phyloP scores from a whole-genome alignment of 352 stramenopile genomes.

The Phytophthora cajani region DNA sequence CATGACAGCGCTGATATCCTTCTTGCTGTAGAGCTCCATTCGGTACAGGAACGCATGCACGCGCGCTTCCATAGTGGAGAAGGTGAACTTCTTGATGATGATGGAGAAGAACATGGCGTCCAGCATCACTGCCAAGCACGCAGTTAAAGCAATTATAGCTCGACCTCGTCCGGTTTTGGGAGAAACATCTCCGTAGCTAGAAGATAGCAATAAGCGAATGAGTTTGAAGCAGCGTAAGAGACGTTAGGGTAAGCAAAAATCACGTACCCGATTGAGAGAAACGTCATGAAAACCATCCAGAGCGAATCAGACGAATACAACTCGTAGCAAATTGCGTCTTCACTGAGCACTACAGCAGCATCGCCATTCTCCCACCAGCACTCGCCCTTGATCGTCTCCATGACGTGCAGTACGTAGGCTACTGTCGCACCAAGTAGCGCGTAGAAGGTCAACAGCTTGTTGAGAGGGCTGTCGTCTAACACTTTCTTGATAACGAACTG shows the following conservation, averaged over 20 bases:
- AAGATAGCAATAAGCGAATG: neutral
- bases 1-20: constrained; percentile 69
- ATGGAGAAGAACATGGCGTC: constrained; percentile 61
- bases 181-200: constrained; percentile 56
- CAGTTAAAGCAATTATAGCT: constrained; percentile 37
- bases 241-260: neutral
- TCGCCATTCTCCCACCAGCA: constrained; percentile 33
- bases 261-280: constrained; percentile 51
- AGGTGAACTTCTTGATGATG: constrained; percentile 69
- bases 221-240: neutral
- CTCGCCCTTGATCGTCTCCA: constrained; percentile 54
- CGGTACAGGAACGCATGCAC: constrained; percentile 72
- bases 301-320: constrained; percentile 44
- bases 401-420: constrained; percentile 54
- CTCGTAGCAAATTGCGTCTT: constrained; percentile 39
- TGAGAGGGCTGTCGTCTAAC: constrained; percentile 58
- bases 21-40: constrained; percentile 68
- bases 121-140: constrained; percentile 43
- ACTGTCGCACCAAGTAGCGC: constrained; percentile 27
- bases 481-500: constrained; percentile 82
- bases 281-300: constrained; percentile 58
- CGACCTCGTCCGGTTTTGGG: constrained; percentile 36
- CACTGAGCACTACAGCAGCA: constrained; percentile 16
- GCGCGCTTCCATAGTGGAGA: constrained; percentile 68
- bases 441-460: constrained; percentile 47